Evolutionary conservation across 139 green algal species (phyloP), one percentile per base, ranked within the genome.

Genomic region (Tetradesmus lagerheimii): DNA sequence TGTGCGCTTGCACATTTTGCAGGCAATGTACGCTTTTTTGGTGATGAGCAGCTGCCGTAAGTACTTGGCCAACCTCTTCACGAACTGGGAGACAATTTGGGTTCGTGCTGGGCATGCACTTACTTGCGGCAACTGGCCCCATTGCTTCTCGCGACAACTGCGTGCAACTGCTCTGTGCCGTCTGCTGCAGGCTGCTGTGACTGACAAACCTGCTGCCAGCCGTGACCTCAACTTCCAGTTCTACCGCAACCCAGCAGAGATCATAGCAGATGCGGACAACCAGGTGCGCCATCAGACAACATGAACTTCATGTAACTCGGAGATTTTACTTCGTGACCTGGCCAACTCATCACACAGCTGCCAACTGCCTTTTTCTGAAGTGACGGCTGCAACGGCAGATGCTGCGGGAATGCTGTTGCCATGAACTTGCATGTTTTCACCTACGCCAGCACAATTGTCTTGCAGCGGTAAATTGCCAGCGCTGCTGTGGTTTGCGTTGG

Each of bases 161-260:
- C 62, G 15, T 15, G 62, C 50, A 64, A 27, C 50, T 27, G 50
- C 14, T 23, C 50, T 78, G 47, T 88, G 14, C 47, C 45, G 34
- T 76, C 20, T 29, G 23, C 47, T 78, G 76, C 80, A 89, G 89
- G 89, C 71, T 11, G 35, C 79, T 16, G 31, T 45, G 8, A 39
- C 38, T 18, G 29, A 50, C 4, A 50, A 74, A 23, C 39, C 84
- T 74, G 86, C 5, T 39, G 91, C 50, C 16, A 38, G 74, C 0
- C 87, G 85, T 1, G 41, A 92, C 2, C 92, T 99, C 16, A 91
- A 94, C 76, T 94, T 99, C 71, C 93, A 97, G 75, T 98, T 99
- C 78, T 92, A 97, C 88, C 86, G 94, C 29, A 96, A 87, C 31
- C 96, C 96, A 6, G 75, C 91, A 34, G 93, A 95, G 85, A 84